Evolutionary conservation across 495 filamentous ascomycete genomes (phyloP), one percentile per base, ranked within the genome.

Genomic region (Chlorociboria aeruginascens): DNA sequence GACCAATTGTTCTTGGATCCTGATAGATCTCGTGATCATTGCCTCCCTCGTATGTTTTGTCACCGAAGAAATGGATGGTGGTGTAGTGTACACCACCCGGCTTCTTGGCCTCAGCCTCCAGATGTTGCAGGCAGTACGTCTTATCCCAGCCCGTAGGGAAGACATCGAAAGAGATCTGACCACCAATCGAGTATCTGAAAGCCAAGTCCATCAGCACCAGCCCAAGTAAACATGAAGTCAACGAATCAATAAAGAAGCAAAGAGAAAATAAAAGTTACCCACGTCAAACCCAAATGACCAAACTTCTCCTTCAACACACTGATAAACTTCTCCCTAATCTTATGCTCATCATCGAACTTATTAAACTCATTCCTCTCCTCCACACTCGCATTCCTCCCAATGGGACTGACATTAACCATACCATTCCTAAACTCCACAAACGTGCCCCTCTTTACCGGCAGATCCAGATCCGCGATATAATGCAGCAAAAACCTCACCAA

Each of bases 61-160:
- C 92, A 39, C 92, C 92, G 62, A 97, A 97, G 77, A 97, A 98
- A 71, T 97, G 92, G 58, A 97, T 83, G 20, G 79, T 89, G 46
- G 74, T 83, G 66, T 89, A 98, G 8, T 81, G 65, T 48, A 87
- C 67, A 34, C 85, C 86, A 49, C 72, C 76, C 7, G 71, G 67
- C 52, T 70, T 65, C 55, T 78, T 69, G 59, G 83, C 85, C 63
- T 97, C 92, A 45, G 78, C 75, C 66, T 85, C 84, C 30, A 98
- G 62, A 64, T 96, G 89, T 57, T 77, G 73, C 54, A 98, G 69
- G 66, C 90, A 95, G 71, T 90, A 98, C n/a, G 85, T 93, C 76
- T 97, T 98, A 67, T 98, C 90, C 92, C 92, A 98, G 55, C 92
- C 92, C 1, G 68, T 79, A 43, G 92, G 92, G 74, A 98, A 98